Percentiles rank a stretch among this genome's conserved stretches.
phyloP scores from a whole-genome alignment of 1,139 yeast genomes.

The Taphrina confusa region DNA sequence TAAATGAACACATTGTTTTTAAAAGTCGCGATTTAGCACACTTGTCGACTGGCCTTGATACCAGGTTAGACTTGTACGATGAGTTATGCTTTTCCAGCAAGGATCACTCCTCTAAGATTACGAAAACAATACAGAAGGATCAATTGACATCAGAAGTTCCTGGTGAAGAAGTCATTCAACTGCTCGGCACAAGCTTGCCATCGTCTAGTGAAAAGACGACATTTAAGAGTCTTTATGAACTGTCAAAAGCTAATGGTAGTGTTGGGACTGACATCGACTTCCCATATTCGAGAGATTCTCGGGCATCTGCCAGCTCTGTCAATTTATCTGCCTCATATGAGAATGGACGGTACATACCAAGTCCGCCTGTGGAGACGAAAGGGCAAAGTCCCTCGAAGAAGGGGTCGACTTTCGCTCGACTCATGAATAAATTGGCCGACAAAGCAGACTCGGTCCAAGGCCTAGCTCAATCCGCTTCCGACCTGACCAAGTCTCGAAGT shows the following conservation, averaged over 20 bases:
- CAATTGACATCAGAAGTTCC: background rate
- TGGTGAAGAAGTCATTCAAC: constrained; percentile 19
- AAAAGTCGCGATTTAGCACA: constrained; percentile 17
- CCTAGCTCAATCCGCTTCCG: background rate
- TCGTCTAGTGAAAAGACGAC: constrained; percentile 10
- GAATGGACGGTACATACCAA: background rate
- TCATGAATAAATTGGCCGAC: constrained; percentile 11
- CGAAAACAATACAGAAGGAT: background rate
- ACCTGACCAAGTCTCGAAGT: background rate
- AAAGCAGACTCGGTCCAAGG: background rate
- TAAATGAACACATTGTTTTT: constrained; percentile 43
- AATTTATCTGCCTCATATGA: background rate
- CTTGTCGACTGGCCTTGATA: constrained; percentile 6
- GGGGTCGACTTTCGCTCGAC: constrained; percentile 4
- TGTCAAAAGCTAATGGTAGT: constrained; percentile 3
- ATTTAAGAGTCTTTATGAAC: constrained; percentile 20
- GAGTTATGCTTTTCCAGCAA: constrained; percentile 16
- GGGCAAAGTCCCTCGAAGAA: constrained; percentile 3
- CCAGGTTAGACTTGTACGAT: constrained; percentile 22
- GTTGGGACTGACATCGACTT: background rate
- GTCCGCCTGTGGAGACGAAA: background rate
- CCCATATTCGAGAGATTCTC: constrained; percentile 8
- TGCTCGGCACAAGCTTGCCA: constrained; percentile 28
- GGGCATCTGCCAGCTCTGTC: background rate
- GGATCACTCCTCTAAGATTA: background rate